A percentile compares a stretch with the other conserved stretches of the same genome.
Conservation (phyloP, 345 rosid species). For the rapeseed (Brassica napus) region Da-Ae NC_063451.1:32983501-32984000, state of each 20-base stretch:
- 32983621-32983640: conserved; percentile 95
- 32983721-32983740: neutral
- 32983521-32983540: neutral
- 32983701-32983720: conserved; percentile 54
- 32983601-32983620: conserved; percentile 95
- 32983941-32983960: conserved; percentile 69
- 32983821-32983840: conserved; percentile 67
- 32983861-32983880: conserved; percentile 71
- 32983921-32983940: conserved; percentile 73
- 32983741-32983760: neutral
- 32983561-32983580: conserved; percentile 68
- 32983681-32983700: conserved; percentile 87
- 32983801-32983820: conserved; percentile 74
- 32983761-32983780: neutral
- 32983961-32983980: conserved; percentile 63
- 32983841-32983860: conserved; percentile 89
- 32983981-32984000: conserved; percentile 38
- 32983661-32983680: conserved; percentile 89
- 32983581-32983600: conserved; percentile 83
- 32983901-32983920: conserved; percentile 71
- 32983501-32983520: neutral
- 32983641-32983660: conserved; percentile 93
- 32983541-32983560: no score
- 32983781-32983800: conserved; percentile 27
- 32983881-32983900: conserved; percentile 79